These are phyloP conservation scores for Apiotrichum domesticum DNA, from an alignment of 1,284 basidiomycete genomes.

Conservation along the genomic window DNA sequence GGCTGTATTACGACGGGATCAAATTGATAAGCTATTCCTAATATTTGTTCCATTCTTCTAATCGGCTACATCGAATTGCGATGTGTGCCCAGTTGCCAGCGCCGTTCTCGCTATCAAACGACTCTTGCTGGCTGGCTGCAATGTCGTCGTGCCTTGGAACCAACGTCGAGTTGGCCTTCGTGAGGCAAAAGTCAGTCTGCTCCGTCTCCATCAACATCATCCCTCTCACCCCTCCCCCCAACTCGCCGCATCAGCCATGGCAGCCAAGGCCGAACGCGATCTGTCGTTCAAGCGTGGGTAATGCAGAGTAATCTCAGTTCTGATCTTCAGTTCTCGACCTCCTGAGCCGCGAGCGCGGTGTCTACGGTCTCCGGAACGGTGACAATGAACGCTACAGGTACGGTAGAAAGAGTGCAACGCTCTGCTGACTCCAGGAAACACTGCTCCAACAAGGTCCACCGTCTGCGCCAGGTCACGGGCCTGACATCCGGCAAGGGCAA, in stretches of 20 bases:
- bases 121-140: no score
- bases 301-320: no score
- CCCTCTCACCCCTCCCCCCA: neutral
- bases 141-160: no score
- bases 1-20: no score
- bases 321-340: constrained; percentile 52
- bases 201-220: no score
- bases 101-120: no score
- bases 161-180: neutral
- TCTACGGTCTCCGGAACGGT: constrained; percentile 83
- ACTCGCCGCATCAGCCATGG: constrained; percentile 3
- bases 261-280: constrained; percentile 7
- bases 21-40: no score
- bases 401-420: constrained; percentile 11
- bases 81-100: no score
- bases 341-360: constrained; percentile 65
- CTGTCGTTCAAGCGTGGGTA: constrained; percentile 34
- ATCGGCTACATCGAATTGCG: no score
- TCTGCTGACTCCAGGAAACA: constrained; percentile 59
- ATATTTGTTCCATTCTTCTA: no score
- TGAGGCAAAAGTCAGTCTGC: no score
- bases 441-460: constrained; percentile 82
- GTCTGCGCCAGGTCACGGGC: constrained; percentile 73
- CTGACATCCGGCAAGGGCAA: constrained; percentile 83
- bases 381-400: constrained; percentile 79